phyloP scores from a whole-genome alignment of 352 stramenopile genomes.

The Phytophthora aleatoria region DNA sequence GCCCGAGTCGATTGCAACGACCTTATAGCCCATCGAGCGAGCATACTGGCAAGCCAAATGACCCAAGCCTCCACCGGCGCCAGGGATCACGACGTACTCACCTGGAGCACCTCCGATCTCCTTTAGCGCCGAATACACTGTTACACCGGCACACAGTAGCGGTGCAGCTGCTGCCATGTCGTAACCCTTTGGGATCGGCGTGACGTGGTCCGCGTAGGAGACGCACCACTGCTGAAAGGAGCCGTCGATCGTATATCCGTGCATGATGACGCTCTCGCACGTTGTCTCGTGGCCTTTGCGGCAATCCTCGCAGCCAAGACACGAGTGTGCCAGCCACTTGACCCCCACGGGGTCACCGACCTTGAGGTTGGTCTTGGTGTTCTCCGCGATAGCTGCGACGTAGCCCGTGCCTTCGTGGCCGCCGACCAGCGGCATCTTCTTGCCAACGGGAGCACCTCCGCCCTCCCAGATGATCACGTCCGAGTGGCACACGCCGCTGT shows the following conservation, averaged over 20 bases:
- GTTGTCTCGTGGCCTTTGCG: constrained; percentile 54
- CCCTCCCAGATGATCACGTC: constrained; percentile 51
- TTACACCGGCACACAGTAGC: constrained; percentile 88
- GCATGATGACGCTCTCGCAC: constrained; percentile 42
- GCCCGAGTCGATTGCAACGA: constrained; percentile 71
- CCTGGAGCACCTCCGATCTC: constrained; percentile 48
- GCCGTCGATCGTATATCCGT: constrained; percentile 45
- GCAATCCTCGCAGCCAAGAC: constrained; percentile 54
- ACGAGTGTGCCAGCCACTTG: constrained; percentile 52
- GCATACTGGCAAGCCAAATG: constrained; percentile 83
- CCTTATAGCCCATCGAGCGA: constrained; percentile 58
- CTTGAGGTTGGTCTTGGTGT: constrained; percentile 48
- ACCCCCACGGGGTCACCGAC: constrained; percentile 53
- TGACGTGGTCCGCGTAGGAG: constrained; percentile 77
- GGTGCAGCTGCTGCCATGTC: constrained; percentile 50
- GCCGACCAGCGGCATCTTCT: constrained; percentile 50
- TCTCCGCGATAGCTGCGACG: constrained; percentile 44
- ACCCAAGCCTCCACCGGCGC: constrained; percentile 70
- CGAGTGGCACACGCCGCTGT: constrained; percentile 54
- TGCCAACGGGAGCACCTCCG: constrained; percentile 28
- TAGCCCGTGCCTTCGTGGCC: constrained; percentile 61
- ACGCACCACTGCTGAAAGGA: constrained; percentile 71
- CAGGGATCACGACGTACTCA: constrained; percentile 61
- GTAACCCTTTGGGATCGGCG: constrained; percentile 68
- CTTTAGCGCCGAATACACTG: constrained; percentile 78